Base-by-base conservation (phyloP, 2,329 filamentous ascomycete species). In the Metarhizium robertsii region DNA sequence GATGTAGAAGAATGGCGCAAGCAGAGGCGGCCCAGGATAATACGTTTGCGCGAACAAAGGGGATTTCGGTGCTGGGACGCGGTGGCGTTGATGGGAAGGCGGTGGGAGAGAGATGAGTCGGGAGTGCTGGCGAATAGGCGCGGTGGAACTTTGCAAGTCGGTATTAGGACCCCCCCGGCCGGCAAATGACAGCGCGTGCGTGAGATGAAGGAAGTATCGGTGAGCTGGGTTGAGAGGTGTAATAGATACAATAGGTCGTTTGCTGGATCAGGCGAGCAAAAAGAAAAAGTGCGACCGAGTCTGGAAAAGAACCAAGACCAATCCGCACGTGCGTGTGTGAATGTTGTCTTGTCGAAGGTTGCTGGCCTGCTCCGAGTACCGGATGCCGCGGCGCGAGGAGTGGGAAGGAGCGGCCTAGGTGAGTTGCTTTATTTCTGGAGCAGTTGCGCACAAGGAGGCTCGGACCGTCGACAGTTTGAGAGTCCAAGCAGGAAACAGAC, bases 381-480 rank as follows among this genome's bases (percentile, higher is more conserved):
- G 36, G 50, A 53, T 36, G 46, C 16, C 30, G 45, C 50, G 43
- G 50, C 50, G 54, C 54, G 36, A 56, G n/a, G 45, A 50, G 10
- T 45, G n/a, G 36, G 45, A 16, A 48, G 25, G 45, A 48, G 25
- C 45, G 6, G n/a, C 6, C 42, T 16, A 52, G 54, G 16, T 45
- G 42, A 20, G 42, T 25, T 45, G 16, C n/a, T 20, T 20, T 20
- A 4, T 45, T 7, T 45, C 25, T 45, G 14, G 38, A 34, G 32
- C 32, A 34, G 32, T 2, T 34, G 32, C 32, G 32, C 32, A 34
- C 32, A 11, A 34, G 32, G 32, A 34, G 32, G 10, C 7, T 8
- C 32, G 10, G 32, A 25, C 32, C 6, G 32, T 34, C 32, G 32
- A 34, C 32, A 34, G 32, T 11, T 34, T 11, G 32, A 34, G 32